Base-by-base conservation (phyloP, 2,329 filamentous ascomycete genomes). In the Epichloe bromicola region DNA sequence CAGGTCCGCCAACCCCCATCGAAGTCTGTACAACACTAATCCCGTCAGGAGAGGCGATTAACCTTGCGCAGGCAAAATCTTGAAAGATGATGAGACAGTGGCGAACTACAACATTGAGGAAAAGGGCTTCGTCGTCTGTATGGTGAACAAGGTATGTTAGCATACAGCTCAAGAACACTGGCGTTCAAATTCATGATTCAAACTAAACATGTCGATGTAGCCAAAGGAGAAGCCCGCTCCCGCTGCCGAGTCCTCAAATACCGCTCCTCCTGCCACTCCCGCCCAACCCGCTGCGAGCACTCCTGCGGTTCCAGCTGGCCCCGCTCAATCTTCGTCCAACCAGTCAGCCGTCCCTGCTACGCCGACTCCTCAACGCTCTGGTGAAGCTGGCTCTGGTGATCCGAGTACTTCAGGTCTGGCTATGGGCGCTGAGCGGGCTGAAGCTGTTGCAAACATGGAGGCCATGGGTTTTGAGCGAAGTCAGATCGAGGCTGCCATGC, bases 111-210 rank as follows among this genome's bases (percentile, higher is more conserved):
- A 88, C 72, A 97, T 98, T 57, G 91, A 98, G 71, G 93, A 97
- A 79, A 98, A 97, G 78, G 93, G 93, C 38, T 98, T 97, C 68
- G 89, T 98, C 62, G 93, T 98, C 54, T 98, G 93, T 74, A 95
- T 98, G 83, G 84, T 95, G 61, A 88, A 88, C 66, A 97, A 97
- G 86, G 90, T 95, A 74, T 56, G 69, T 15, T 44, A 3, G 56
- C 50, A 52, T 36, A 30, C 17, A 7, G 40, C n/a, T 17, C 15
- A 36, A 2, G 19, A 33, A 5, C 17, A 33, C 48, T 36, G 17
- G 14, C 33, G 20, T 36, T 12, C 20, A 20, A 20, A 17, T 11
- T 23, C 30, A 7, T 20, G 5, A 42, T 30, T 15, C 12, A 36
- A 44, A 30, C 39, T 51, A 52, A 45, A 43, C 20, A 26, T 37